These are phyloP conservation scores for Tubosaeta sp. DNA, from an alignment of 768 basidiomycete genomes.

Conservation along the genomic window DNA sequence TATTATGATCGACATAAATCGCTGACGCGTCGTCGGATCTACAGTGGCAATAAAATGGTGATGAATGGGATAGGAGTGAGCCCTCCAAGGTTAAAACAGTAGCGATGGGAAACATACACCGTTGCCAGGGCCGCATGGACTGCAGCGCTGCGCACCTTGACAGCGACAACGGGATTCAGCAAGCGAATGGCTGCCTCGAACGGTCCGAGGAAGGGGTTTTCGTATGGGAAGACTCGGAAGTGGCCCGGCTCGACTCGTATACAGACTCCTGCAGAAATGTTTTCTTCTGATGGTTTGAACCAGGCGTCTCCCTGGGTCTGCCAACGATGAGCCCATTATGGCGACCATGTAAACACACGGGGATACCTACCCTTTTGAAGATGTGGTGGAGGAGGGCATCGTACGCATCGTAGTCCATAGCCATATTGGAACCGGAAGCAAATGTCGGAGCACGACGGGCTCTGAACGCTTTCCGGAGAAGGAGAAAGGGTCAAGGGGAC, in stretches of 20 bases:
- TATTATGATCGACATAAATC: constrained; percentile 72
- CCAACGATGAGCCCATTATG: not conserved
- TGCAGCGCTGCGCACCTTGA: constrained; percentile 75
- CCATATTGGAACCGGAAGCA: constrained; percentile 13
- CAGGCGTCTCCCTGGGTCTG: constrained; percentile 81
- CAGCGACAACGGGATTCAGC: constrained; percentile 81
- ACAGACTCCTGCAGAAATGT: constrained; percentile 75
- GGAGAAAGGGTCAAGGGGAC: not conserved
- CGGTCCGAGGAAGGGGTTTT: constrained; percentile 73
- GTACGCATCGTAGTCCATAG: constrained; percentile 64
- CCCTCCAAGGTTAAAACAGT: not conserved
- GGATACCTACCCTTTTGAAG: constrained; percentile 58
- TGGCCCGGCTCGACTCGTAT: constrained; percentile 62
- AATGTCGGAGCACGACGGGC: not conserved
- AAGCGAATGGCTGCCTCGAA: constrained; percentile 75
- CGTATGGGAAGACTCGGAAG: constrained; percentile 83
- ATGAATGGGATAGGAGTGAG: constrained; percentile 2
- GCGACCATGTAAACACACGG: not conserved
- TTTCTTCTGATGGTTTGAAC: constrained; percentile 85
- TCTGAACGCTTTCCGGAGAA: not conserved
- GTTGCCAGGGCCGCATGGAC: constrained; percentile 74
- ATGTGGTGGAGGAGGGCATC: constrained; percentile 79
- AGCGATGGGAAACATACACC: constrained; percentile 44
- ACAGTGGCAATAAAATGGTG: not conserved
- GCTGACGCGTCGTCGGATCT: constrained; percentile 57